phyloP scores from a whole-genome alignment of 257 asterid species.

The Solanum sejunctum region DNA sequence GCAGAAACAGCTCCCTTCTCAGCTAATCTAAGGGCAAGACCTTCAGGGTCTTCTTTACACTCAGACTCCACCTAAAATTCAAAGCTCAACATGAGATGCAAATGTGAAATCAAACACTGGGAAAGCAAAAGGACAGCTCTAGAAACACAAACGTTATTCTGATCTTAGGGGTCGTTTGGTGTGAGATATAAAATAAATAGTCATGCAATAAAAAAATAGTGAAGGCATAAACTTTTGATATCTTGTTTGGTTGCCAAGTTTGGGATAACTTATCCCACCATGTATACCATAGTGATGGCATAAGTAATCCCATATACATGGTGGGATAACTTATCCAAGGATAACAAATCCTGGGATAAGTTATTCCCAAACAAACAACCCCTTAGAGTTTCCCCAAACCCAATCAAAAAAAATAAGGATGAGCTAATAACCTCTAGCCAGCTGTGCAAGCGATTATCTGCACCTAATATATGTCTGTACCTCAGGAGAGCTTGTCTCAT shows the following conservation, averaged over 20 bases:
- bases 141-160: neutral
- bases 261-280: no score
- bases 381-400: neutral
- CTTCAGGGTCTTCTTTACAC: slow-evolving; percentile 96
- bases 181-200: no score
- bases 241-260: no score
- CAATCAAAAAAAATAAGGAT: neutral
- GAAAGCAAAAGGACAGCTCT: neutral
- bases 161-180: neutral
- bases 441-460: slow-evolving; percentile 76
- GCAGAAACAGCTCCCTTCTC: slow-evolving; percentile 96
- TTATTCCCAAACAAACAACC: no score
- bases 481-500: slow-evolving; percentile 77
- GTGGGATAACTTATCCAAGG: no score
- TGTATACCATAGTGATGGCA: no score
- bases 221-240: no score
- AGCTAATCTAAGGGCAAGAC: slow-evolving; percentile 95
- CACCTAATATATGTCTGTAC: slow-evolving; percentile 83
- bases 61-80: slow-evolving; percentile 65
- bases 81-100: neutral
- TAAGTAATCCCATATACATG: no score
- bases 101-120: neutral
- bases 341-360: no score
- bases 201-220: no score
- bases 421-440: slow-evolving; percentile 78